Evolutionary conservation across 805 yeast species (phyloP).

Genomic region (Saccharomycopsis fodiens): DNA sequence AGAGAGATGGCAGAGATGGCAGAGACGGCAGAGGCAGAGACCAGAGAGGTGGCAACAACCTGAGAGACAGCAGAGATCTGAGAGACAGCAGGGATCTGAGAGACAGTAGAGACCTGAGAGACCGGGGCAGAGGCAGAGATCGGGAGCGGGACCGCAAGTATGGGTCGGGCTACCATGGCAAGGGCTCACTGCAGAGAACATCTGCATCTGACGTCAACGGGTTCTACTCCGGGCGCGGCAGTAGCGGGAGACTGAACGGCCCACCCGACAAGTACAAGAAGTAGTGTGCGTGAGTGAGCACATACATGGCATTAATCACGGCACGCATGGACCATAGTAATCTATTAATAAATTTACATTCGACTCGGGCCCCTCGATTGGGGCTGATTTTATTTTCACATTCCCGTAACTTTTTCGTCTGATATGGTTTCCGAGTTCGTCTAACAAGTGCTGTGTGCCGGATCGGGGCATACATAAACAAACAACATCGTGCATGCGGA

Average conservation of each 20-base stretch:
- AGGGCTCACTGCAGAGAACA: not conserved
- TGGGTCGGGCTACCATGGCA: not conserved
- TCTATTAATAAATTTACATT: too few relatives aligned
- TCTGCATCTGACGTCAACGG: not conserved
- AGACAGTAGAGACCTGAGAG: not conserved
- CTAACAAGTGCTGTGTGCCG: too few relatives aligned
- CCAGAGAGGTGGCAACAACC: not conserved
- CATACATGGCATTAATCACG: too few relatives aligned
- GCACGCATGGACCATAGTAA: too few relatives aligned
- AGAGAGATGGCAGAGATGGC: not conserved
- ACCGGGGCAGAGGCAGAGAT: constrained; percentile 3
- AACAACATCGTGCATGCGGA: not conserved
- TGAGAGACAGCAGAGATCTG: not conserved
- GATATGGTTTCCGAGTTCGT: too few relatives aligned
- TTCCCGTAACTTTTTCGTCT: too few relatives aligned
- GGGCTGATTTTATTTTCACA: not conserved
- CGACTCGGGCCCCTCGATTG: too few relatives aligned
- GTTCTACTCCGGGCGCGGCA: not conserved
- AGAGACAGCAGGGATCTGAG: not conserved
- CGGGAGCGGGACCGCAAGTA: not conserved
- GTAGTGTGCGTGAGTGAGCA: too few relatives aligned
- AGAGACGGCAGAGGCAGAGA: not conserved
- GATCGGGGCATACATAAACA: not conserved
- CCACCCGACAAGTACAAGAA: not conserved
- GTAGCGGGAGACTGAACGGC: not conserved